Base-by-base conservation (phyloP, 78 protist species). In the Dictyostelium purpureum region DNA sequence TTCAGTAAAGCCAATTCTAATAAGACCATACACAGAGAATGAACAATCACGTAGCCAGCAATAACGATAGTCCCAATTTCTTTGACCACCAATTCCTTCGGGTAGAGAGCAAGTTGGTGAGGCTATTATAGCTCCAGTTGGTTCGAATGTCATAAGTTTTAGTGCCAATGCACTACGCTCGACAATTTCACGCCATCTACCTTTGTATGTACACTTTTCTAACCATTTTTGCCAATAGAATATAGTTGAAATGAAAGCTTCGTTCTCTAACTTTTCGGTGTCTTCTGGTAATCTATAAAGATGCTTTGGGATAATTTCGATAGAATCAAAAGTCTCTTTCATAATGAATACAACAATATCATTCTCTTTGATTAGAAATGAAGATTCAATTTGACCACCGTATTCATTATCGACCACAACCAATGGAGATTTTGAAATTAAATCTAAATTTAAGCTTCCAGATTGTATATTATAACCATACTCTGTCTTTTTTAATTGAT, bases 1-100 rank as follows among this genome's bases (percentile, higher is more conserved):
- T 7, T 90, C 94, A 6, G 80, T 90, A 61, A 90, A 90, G 0
- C 94, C 94, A 16, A 90, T 90, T 43, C 94, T 33, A 42, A 90
- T 90, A 9, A 90, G 56, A 26, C 94, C 94, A 51, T 90, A 90
- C 28, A 90, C 78, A 4, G 94, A 78, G 45, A 90, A 90, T 6
- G 89, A 77, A 9, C 89, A 77, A 70, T 90, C 94, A 21, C 94
- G 18, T 1, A 90, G 69, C 94, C 94, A 90, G 10, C 89, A 73
- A 75, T 76, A 90, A 6, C 94, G 52, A 31, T 90, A 90, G 31
- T 90, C 94, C 94, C 94, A 90, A 42, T 90, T 90, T 47, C 94
- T 56, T 4, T 38, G 82, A 52, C 94, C 94, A 10, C 94, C 94
- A 14, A 90, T 16, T 14, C 77, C 88, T 66, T 90, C 94, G 0